Conservation (phyloP, 2,329 filamentous ascomycete species). For the Amesomyces nigricolor region DNA sequence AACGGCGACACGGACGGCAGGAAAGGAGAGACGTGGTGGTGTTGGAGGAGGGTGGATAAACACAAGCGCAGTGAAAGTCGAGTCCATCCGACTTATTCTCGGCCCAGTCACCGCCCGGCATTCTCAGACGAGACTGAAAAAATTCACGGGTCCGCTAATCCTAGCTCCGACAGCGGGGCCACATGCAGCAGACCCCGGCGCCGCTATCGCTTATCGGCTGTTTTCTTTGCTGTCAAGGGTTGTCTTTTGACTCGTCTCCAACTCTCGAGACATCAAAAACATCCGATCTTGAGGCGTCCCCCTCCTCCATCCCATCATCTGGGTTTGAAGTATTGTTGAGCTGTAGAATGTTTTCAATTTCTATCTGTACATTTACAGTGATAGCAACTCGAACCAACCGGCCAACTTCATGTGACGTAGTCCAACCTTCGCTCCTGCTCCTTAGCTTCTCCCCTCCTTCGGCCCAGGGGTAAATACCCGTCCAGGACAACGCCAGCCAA, state of each 20-base stretch:
- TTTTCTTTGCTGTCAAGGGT: too few species aligned
- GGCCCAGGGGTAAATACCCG: background rate
- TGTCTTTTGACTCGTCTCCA: too few species aligned
- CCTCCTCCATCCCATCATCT: background rate
- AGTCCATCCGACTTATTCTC: slow-evolving; percentile 12
- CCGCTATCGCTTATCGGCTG: slow-evolving; percentile 7
- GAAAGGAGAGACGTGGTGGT: background rate
- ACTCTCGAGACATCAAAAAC: too few species aligned
- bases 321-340: too few species aligned
- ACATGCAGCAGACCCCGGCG: background rate
- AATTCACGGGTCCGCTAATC: slow-evolving; percentile 8
- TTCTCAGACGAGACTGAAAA: slow-evolving; percentile 9
- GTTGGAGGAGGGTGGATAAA: slow-evolving; percentile 1
- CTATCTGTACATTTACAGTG: background rate
- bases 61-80: background rate
- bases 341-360: background rate
- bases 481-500: slow-evolving; percentile 16
- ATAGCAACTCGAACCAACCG: background rate
- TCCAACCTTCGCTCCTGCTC: background rate
- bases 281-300: too few species aligned
- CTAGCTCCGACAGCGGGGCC: slow-evolving; percentile 20
- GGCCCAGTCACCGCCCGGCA: slow-evolving; percentile 12
- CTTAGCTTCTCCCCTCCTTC: background rate
- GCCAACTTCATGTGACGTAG: too few species aligned
- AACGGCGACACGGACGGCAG: background rate